Conservation (phyloP, 768 basidiomycete genomes). For the Serendipita vermifera region DNA sequence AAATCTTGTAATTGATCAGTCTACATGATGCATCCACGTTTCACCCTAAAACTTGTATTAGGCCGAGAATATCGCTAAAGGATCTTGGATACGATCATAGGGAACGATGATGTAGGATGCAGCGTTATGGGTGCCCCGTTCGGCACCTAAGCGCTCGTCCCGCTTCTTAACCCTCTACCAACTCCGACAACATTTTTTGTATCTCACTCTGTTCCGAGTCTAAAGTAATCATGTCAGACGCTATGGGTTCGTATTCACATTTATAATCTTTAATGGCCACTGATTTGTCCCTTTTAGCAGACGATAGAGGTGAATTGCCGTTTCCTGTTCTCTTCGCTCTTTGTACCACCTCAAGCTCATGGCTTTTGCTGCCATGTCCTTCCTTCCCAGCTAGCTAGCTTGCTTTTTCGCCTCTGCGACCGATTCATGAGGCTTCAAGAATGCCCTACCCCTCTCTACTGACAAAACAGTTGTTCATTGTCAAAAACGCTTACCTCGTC, state of each 20-base stretch:
- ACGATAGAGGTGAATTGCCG: constrained; percentile 8
- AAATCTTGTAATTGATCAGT: no score
- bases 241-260: background rate
- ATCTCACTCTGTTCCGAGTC: background rate
- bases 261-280: background rate
- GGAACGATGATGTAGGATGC: no score
- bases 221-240: background rate
- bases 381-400: constrained; percentile 9
- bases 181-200: background rate
- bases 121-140: background rate
- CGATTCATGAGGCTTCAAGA: no score
- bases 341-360: background rate
- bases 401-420: background rate
- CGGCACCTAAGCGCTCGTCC: background rate
- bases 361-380: background rate
- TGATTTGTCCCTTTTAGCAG: constrained; percentile 8
- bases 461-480: background rate
- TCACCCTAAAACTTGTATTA: no score
- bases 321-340: background rate
- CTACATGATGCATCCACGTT: no score
- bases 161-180: background rate
- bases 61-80: no score
- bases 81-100: no score
- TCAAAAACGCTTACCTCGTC: constrained; percentile 5
- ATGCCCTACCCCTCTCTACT: background rate